These are phyloP conservation scores for Myrmaecium sp. DNA, from an alignment of 2,329 filamentous ascomycete species.

Conservation along the genomic window DNA sequence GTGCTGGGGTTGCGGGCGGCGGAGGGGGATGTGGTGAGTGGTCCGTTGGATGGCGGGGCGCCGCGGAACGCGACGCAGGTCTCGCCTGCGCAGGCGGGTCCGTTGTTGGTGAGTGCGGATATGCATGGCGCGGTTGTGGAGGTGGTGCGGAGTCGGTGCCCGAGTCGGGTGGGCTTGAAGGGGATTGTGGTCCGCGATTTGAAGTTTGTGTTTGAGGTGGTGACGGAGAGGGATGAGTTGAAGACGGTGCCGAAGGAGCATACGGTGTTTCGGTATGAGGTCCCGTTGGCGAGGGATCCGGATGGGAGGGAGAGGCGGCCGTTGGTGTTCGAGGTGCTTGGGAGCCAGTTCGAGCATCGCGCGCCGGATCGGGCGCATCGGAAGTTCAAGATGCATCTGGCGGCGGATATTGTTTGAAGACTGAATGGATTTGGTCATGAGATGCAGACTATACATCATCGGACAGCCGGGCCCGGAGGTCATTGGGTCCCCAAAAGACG, in stretches of 20 bases:
- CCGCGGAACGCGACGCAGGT: slow-evolving; percentile 26
- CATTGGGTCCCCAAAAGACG: too few species aligned
- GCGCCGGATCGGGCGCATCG: slow-evolving; percentile 73
- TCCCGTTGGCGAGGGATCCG: slow-evolving; percentile 32
- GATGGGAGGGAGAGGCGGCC: slow-evolving; percentile 18
- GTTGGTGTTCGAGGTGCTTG: slow-evolving; percentile 70
- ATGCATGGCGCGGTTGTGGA: slow-evolving; percentile 75
- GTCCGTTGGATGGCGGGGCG: slow-evolving; percentile 9
- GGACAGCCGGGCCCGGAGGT: too few species aligned
- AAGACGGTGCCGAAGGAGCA: slow-evolving; percentile 83
- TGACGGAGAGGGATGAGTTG: slow-evolving; percentile 52
- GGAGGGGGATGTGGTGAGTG: slow-evolving; percentile 8
- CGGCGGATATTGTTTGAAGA: slow-evolving; percentile 54
- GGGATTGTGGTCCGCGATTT: slow-evolving; percentile 85
- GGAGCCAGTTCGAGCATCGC: slow-evolving; percentile 70
- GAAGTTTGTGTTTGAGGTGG: slow-evolving; percentile 69
- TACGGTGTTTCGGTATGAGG: slow-evolving; percentile 62
- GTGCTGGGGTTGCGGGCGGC: slow-evolving; percentile 44
- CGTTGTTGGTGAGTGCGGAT: slow-evolving; percentile 70
- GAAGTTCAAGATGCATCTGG: slow-evolving; percentile 79
- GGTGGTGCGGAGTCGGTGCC: slow-evolving; percentile 67
- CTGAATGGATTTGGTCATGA: slow-evolving; percentile 28
- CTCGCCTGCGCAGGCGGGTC: slow-evolving; percentile 41
- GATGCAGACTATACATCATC: too few species aligned
- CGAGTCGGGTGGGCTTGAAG: slow-evolving; percentile 61